Base-by-base conservation (phyloP, 352 stramenopile species). In the Pseudoperonospora humuli region DNA sequence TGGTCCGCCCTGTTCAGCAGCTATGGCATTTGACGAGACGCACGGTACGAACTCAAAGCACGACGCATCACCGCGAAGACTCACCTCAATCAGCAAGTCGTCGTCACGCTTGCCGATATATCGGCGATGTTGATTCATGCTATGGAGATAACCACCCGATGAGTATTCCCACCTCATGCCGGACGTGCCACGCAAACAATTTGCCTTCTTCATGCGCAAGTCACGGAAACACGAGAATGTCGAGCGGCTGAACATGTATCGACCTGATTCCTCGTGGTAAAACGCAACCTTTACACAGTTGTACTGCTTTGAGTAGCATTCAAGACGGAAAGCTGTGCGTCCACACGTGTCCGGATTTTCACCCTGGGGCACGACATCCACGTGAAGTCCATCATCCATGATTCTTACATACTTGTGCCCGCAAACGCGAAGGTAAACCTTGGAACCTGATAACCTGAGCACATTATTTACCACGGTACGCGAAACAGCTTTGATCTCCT, bases 261-360 rank as follows among this genome's bases (percentile, higher is more conserved):
- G 49, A 35, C 69, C 61, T 24, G 67, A 76, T 25, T 64, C 67
- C 28, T 84, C 69, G 36, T 81, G 61, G 27, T 57, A 71, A 57
- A 89, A 84, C n/a, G 71, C 81, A 11, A 85, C 70, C 45, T 85
- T 86, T 29, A 88, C 64, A 54, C 63, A 89, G 33, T 89, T 89
- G 52, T 89, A 86, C 8, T 75, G 55, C 43, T 89, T 86, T 10
- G 72, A 72, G 39, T 78, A 75, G 32, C 70, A 83, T 31, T 76
- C 61, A 3, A 88, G 61, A 0, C 63, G 57, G 35, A 88, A 88
- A 2, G 61, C 50, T 31, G 64, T 71, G 54, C 73, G 63, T 3
- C 55, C 67, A 26, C 66, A 77, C 0, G 43, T 54, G 6, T 61
- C 44, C 0, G 61, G 56, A 27, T 68, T 51, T 4, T 70, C 58